These are phyloP conservation scores for Ambrosia hybrid DNA, from an alignment of 140 eudicot species.

Conservation along the genomic window DNA sequence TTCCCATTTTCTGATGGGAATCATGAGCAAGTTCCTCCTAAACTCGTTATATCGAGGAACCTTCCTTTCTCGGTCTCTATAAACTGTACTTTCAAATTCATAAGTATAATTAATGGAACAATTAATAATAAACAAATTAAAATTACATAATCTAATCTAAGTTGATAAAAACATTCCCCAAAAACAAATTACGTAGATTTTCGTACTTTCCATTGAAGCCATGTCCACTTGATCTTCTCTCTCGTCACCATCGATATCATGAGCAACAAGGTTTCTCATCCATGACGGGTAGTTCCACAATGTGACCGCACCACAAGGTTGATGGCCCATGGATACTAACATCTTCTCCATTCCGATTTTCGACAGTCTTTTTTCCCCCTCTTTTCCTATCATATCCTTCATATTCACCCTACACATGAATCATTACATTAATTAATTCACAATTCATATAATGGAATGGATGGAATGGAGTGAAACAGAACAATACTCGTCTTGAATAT, in stretches of 20 bases:
- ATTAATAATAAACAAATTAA: no score
- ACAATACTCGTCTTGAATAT: conserved; percentile 38
- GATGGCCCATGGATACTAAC: conserved; percentile 68
- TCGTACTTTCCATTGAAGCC: conserved; percentile 56
- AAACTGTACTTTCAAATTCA: conserved; percentile 28
- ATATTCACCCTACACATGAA: conserved; percentile 30
- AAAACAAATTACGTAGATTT: no score
- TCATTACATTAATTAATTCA: neutral
- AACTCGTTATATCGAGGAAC: conserved; percentile 55
- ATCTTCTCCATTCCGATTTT: conserved; percentile 45
- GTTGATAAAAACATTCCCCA: no score
- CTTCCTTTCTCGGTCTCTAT: conserved; percentile 57
- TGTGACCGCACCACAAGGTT: conserved; percentile 55
- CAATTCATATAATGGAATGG: neutral
- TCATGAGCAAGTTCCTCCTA: conserved; percentile 50
- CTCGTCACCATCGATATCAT: conserved; percentile 52
- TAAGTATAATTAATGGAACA: no score
- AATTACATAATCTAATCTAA: no score
- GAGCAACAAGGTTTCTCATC: conserved; percentile 59
- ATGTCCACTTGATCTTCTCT: conserved; percentile 48
- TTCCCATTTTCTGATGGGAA: conserved; percentile 53
- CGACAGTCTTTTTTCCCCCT: conserved; percentile 38
- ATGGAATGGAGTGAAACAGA: neutral
- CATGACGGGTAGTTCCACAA: conserved; percentile 54
- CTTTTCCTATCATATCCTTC: conserved; percentile 44